phyloP scores from a whole-genome alignment of 2,329 filamentous ascomycete species.

The Cordyceps tenuipes region DNA sequence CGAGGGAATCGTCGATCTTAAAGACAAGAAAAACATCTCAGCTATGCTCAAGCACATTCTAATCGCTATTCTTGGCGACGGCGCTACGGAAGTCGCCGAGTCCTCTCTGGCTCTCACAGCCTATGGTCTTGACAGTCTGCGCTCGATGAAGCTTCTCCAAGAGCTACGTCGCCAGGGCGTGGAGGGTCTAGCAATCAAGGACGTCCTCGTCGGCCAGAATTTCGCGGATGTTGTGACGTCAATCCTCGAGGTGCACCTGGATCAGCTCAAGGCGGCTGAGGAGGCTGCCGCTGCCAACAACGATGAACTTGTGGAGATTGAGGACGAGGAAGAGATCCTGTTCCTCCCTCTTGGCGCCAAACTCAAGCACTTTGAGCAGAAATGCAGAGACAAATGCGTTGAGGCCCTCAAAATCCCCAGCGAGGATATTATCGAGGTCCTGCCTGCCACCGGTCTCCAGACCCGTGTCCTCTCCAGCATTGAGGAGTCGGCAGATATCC shows the following conservation, averaged over 20 bases:
- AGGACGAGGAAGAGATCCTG: slow-evolving; percentile 11
- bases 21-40: not conserved
- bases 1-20: not conserved
- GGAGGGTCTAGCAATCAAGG: slow-evolving; percentile 8
- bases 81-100: not conserved
- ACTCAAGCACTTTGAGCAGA: slow-evolving; percentile 11
- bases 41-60: slow-evolving; percentile 6
- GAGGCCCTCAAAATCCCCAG: slow-evolving; percentile 8
- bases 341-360: slow-evolving; percentile 7
- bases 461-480: slow-evolving; percentile 9
- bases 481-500: slow-evolving; percentile 5
- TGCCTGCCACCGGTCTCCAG: slow-evolving; percentile 10
- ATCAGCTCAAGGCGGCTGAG: slow-evolving; percentile 2
- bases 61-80: slow-evolving; percentile 1
- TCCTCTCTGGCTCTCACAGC: slow-evolving; percentile 1
- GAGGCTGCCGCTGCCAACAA: not conserved
- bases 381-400: slow-evolving; percentile 6
- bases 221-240: slow-evolving; percentile 5
- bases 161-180: slow-evolving; percentile 7
- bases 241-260: not conserved
- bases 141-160: slow-evolving; percentile 9
- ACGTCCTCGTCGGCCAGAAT: slow-evolving; percentile 5
- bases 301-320: slow-evolving; percentile 7
- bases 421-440: slow-evolving; percentile 8
- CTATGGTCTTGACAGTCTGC: slow-evolving; percentile 8